Evolutionary conservation across 169 alveolate genomes (phyloP).

Genomic region (Cryptosporidium ubiquitum): DNA sequence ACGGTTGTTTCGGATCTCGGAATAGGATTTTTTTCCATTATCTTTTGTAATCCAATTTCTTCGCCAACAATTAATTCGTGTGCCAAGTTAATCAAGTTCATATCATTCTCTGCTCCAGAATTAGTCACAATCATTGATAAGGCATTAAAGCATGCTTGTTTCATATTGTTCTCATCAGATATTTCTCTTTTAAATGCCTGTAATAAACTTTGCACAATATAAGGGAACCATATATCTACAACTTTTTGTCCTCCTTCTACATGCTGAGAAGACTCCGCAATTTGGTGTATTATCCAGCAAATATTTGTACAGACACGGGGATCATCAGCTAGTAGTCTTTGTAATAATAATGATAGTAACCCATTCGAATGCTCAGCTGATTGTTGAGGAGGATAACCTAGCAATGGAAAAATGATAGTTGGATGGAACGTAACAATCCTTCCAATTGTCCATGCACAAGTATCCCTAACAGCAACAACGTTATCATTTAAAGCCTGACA

Average conservation of each 20-base stretch:
- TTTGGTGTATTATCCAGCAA: constrained; percentile 70
- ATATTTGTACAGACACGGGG: constrained; percentile 70
- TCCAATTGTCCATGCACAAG: constrained; percentile 94
- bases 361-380: constrained; percentile 13
- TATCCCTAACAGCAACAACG: constrained; percentile 91
- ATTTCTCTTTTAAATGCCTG: constrained; percentile 60
- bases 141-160: constrained; percentile 66
- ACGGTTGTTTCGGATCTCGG: constrained; percentile 39
- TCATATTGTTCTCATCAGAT: constrained; percentile 65
- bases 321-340: constrained; percentile 63
- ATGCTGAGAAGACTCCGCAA: constrained; percentile 52
- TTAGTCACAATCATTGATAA: constrained; percentile 47
- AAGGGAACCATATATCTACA: constrained; percentile 62
- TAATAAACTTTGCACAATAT: constrained; percentile 46
- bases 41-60: constrained; percentile 52
- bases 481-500: constrained; percentile 87
- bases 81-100: constrained; percentile 35
- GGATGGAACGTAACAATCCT: constrained; percentile 90
- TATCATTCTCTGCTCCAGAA: constrained; percentile 47
- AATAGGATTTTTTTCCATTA: constrained; percentile 60
- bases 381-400: constrained; percentile 80
- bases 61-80: constrained; percentile 66
- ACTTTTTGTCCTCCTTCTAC: constrained; percentile 62
- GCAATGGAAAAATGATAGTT: constrained; percentile 82
- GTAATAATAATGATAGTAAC: constrained; percentile 27